These are phyloP conservation scores for Cenchrus purpureus DNA, from an alignment of 176 grass and related monocot species.

Conservation along the genomic window DNA sequence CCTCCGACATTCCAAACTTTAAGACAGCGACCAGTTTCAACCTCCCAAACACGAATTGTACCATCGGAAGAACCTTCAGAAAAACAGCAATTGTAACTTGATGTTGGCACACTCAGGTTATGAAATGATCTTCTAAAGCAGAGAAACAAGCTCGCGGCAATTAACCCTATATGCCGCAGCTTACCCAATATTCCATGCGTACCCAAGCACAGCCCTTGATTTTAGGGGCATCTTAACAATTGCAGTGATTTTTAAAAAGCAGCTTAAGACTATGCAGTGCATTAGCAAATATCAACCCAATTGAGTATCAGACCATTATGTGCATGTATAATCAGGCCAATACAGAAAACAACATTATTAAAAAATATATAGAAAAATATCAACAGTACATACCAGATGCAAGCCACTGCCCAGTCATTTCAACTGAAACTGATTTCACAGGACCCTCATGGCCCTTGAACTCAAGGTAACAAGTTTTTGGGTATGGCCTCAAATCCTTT, in stretches of 20 bases:
- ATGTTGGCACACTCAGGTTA: not conserved
- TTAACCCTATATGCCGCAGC: not conserved
- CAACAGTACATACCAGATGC: constrained; percentile 75
- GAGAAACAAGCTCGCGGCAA: not conserved
- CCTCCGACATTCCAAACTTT: constrained; percentile 83
- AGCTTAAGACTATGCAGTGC: not conserved
- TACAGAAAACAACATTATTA: not conserved
- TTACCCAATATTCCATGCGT: not conserved
- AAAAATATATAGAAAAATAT: not conserved
- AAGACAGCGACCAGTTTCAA: constrained; percentile 88
- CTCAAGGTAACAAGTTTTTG: constrained; percentile 88
- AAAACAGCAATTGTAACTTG: constrained; percentile 24
- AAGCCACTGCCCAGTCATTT: constrained; percentile 82
- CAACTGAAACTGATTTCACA: constrained; percentile 84
- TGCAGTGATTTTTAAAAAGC: not conserved
- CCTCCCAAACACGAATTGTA: constrained; percentile 88
- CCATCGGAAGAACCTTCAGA: constrained; percentile 87
- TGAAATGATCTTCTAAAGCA: not conserved
- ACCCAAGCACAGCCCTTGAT: not conserved
- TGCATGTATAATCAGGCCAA: not conserved
- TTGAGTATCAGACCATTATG: constrained; percentile 11
- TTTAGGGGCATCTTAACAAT: not conserved
- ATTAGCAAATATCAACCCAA: not conserved
- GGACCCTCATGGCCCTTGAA: constrained; percentile 80
- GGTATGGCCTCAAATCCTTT: constrained; percentile 96